These are phyloP conservation scores for Phoma sp. DNA, from an alignment of 2,329 filamentous ascomycete species.

Conservation along the genomic window DNA sequence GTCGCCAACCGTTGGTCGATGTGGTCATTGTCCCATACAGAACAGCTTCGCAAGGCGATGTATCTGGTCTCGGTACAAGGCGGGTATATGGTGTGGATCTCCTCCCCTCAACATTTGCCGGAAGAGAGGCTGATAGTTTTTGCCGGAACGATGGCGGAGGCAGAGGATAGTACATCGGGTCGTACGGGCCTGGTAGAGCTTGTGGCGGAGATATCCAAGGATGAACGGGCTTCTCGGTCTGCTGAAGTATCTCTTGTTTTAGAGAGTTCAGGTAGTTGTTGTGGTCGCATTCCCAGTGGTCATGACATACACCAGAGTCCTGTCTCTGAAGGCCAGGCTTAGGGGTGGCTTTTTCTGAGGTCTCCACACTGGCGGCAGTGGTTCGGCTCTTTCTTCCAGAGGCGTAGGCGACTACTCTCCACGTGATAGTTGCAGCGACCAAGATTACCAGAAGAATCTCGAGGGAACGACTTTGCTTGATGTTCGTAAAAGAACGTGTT, in stretches of 20 bases:
- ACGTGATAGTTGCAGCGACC: background rate
- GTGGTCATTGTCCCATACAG: slow-evolving; percentile 37
- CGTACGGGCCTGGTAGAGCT: slow-evolving; percentile 43
- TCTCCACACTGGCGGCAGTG: background rate
- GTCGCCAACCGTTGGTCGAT: slow-evolving; percentile 40
- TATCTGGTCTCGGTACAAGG: slow-evolving; percentile 34
- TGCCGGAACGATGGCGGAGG: slow-evolving; percentile 36
- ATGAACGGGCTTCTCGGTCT: slow-evolving; percentile 31
- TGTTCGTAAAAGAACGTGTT: background rate
- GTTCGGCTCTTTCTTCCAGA: slow-evolving; percentile 2
- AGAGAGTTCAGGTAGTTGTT: slow-evolving; percentile 14
- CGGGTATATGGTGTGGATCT: slow-evolving; percentile 32
- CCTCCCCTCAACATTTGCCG: slow-evolving; percentile 8
- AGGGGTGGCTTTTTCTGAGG: background rate
- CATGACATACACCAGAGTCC: slow-evolving; percentile 8
- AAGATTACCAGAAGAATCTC: background rate
- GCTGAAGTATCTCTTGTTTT: slow-evolving; percentile 20
- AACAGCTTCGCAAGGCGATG: slow-evolving; percentile 14
- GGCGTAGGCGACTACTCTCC: background rate
- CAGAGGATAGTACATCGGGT: slow-evolving; percentile 43
- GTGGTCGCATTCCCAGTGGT: slow-evolving; percentile 21
- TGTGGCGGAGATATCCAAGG: slow-evolving; percentile 43
- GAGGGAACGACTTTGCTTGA: background rate
- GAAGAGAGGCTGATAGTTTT: slow-evolving; percentile 21
- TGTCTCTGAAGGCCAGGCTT: slow-evolving; percentile 5